A percentile compares a stretch with the other conserved stretches of the same genome.
These are phyloP conservation scores for Plectosphaerella cucumerina DNA, from an alignment of 2,329 filamentous ascomycete genomes.

Conservation along the genomic window DNA sequence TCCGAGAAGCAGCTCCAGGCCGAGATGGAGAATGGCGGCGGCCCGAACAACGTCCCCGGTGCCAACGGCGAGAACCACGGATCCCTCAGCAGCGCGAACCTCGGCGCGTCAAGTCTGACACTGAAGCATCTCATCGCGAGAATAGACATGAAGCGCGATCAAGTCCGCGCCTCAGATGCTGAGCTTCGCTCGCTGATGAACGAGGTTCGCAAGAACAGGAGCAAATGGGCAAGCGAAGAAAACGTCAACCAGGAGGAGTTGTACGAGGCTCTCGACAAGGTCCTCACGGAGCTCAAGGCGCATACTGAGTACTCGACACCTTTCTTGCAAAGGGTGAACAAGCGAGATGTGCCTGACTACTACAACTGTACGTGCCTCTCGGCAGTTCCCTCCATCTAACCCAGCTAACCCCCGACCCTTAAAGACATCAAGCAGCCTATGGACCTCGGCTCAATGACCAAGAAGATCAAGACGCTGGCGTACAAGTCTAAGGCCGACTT, in stretches of 20 bases:
- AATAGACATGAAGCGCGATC: slow-evolving; percentile 87
- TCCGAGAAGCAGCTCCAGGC: slow-evolving; percentile 94
- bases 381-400: neutral
- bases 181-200: slow-evolving; percentile 92
- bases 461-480: slow-evolving; percentile 79
- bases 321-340: slow-evolving; percentile 91
- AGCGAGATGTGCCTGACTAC: slow-evolving; percentile 95
- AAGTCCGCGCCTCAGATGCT: slow-evolving; percentile 87
- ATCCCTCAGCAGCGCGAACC: slow-evolving; percentile 86
- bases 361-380: slow-evolving; percentile 65
- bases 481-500: slow-evolving; percentile 94
- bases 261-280: slow-evolving; percentile 95
- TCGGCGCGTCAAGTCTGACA: slow-evolving; percentile 92
- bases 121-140: slow-evolving; percentile 95
- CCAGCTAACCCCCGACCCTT: slow-evolving; percentile 17
- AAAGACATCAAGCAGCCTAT: slow-evolving; percentile 93
- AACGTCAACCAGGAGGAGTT: slow-evolving; percentile 96
- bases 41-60: slow-evolving; percentile 43
- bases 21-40: slow-evolving; percentile 73
- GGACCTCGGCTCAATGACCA: slow-evolving; percentile 97
- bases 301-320: slow-evolving; percentile 97
- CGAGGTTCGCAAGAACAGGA: slow-evolving; percentile 94
- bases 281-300: slow-evolving; percentile 93
- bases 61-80: slow-evolving; percentile 67
- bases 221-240: slow-evolving; percentile 98